Evolutionary conservation across 805 yeast species (phyloP).

Genomic region (Candida sakaeoensis): DNA sequence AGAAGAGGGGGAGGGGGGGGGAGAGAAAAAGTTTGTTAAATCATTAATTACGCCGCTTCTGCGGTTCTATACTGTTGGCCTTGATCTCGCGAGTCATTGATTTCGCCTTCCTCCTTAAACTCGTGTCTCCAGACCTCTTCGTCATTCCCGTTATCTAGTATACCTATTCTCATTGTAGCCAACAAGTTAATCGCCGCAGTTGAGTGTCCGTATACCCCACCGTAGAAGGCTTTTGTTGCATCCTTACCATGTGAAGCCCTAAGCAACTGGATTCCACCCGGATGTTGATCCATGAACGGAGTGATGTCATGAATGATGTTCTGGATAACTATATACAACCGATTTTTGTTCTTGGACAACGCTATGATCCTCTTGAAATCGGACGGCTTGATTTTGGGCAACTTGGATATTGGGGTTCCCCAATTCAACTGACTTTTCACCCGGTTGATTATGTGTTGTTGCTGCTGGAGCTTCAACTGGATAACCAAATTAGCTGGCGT

Average conservation of each 20-base stretch:
- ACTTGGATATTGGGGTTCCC: constrained; percentile 89
- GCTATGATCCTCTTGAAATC: constrained; percentile 41
- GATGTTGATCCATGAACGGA: constrained; percentile 87
- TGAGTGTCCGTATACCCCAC: constrained; percentile 90
- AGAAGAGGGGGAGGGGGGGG: no score
- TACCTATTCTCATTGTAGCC: constrained; percentile 93
- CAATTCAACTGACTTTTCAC: constrained; percentile 78
- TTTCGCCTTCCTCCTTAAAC: constrained; percentile 58
- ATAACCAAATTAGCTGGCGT: constrained; percentile 70
- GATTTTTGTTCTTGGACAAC: constrained; percentile 38
- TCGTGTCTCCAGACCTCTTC: constrained; percentile 80
- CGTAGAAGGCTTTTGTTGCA: constrained; percentile 90
- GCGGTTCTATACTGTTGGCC: constrained; percentile 26
- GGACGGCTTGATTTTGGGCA: constrained; percentile 59
- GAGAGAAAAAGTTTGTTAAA: no score
- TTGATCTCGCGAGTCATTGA: constrained; percentile 18
- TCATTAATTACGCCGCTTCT: constrained; percentile 28
- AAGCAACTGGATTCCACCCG: constrained; percentile 84
- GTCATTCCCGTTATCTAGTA: constrained; percentile 74
- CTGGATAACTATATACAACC: constrained; percentile 73
- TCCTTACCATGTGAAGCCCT: constrained; percentile 85
- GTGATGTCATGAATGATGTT: constrained; percentile 93
- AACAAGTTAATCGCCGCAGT: constrained; percentile 88
- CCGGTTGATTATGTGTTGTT: constrained; percentile 74
- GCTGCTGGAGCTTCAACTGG: constrained; percentile 52